A percentile compares a stretch with the other conserved stretches of the same genome.
phyloP scores from a whole-genome alignment of 2,329 filamentous ascomycete genomes.

The Cladophialophora immunda region DNA sequence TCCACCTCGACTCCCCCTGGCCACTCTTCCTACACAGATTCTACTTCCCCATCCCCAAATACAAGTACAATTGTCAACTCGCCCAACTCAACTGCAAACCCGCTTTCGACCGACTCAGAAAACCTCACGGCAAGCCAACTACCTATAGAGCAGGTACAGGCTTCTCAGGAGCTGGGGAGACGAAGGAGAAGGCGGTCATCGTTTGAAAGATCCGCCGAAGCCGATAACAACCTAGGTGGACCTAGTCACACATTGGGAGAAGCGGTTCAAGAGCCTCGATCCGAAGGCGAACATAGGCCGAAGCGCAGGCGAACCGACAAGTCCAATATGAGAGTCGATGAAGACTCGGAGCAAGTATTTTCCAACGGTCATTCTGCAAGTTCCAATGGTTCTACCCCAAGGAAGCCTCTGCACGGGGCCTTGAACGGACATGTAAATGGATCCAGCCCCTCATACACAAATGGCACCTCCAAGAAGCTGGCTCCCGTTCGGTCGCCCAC shows the following conservation, averaged over 20 bases:
- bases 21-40: conserved; percentile 58
- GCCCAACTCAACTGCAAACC: conserved; percentile 25
- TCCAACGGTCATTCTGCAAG: conserved; percentile 65
- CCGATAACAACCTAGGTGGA: conserved; percentile 29
- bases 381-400: conserved; percentile 64
- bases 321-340: conserved; percentile 70
- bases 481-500: conserved; percentile 47
- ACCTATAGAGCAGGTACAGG: conserved; percentile 35
- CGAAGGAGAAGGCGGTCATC: conserved; percentile 36
- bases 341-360: conserved; percentile 56
- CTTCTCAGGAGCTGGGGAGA: conserved; percentile 30
- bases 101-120: conserved; percentile 34
- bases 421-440: conserved; percentile 56
- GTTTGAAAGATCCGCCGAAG: conserved; percentile 23
- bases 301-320: conserved; percentile 67
- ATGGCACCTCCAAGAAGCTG: conserved; percentile 49
- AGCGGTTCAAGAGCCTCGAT: conserved; percentile 41
- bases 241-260: conserved; percentile 42
- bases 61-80: conserved; percentile 30
- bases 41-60: conserved; percentile 52
- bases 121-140: conserved; percentile 27
- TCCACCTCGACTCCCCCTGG: conserved; percentile 64
- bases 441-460: conserved; percentile 51
- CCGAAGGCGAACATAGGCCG: conserved; percentile 50
- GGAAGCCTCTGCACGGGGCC: conserved; percentile 57